Evolutionary conservation across 306 rosid genomes (phyloP), one percentile per base, ranked within the genome.

Genomic region (Oemleria cerasiformis): DNA sequence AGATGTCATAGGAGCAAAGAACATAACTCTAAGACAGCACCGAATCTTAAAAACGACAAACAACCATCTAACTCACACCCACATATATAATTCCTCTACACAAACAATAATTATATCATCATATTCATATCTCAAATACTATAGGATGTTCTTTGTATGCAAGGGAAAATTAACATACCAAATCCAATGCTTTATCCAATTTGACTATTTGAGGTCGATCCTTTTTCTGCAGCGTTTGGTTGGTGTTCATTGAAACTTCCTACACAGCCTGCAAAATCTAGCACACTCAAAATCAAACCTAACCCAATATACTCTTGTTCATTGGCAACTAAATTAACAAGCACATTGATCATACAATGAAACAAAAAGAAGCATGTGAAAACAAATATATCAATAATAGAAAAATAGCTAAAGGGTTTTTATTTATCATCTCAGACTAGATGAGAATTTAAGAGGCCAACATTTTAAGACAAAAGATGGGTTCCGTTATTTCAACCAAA

Each of bases 181-280:
- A 65, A 75, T 84, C 92, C 77, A 87, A 80, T 51, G 94, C 96
- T 23, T 62, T 74, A 79, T 86, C 77, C 92, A 82, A 62, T 89
- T 76, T 90, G 67, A 93, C 79, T 75, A 90, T 79, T 76, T 81
- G 86, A 51, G 90, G 76, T 63, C 78, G 78, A 58, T 71, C 61
- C 56, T 60, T 65, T 78, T 84, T 85, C 80, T 82, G 83, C 20
- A 76, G 36, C 49, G 60, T 77, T 40, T 72, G 81, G 15, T 57
- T 56, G 73, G 71, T 82, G 80, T 79, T 77, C 93, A 84, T 80
- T 78, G 73, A 77, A 63, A 77, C 86, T 79, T 78, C 73, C 74
- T 79, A 20, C 6, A 13, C 69, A 59, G 23, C 63, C 51, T 40
- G 55, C 20, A 67, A 2, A 60, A 39, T 3, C 56, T 49, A 70